A percentile compares a stretch with the other conserved stretches of the same genome.
Conservation (phyloP, 108 stramenopile species). For the Asterionellopsis glacialis region DNA sequence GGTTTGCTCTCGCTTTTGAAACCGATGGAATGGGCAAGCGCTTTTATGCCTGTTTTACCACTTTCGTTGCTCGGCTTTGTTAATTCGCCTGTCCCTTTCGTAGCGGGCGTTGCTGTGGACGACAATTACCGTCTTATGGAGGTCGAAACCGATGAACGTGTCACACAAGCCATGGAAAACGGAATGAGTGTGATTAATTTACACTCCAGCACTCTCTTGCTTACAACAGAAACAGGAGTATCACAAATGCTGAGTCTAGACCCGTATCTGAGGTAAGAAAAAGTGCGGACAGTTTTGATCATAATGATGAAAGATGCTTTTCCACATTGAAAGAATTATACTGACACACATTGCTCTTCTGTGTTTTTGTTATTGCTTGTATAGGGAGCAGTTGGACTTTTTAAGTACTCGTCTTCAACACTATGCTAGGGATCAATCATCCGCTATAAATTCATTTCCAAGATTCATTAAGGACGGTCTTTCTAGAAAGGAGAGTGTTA, state of each 20-base stretch:
- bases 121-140: background rate
- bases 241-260: background rate
- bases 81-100: slow-evolving; percentile 44
- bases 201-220: background rate
- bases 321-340: too few relatives aligned
- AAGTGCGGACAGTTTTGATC: too few relatives aligned
- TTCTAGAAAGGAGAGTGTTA: background rate
- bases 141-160: background rate
- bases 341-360: too few relatives aligned
- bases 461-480: background rate
- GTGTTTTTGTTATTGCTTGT: too few relatives aligned
- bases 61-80: slow-evolving; percentile 45
- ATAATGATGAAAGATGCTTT: too few relatives aligned
- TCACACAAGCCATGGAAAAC: background rate
- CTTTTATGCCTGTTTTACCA: slow-evolving; percentile 45
- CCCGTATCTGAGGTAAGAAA: background rate
- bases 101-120: slow-evolving; percentile 24
- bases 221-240: background rate
- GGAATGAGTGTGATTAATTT: background rate
- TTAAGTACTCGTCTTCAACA: background rate
- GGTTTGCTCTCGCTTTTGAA: slow-evolving; percentile 34
- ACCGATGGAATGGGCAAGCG: slow-evolving; percentile 44
- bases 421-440: background rate
- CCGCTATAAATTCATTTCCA: background rate
- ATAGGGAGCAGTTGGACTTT: background rate